Evolutionary conservation across 768 basidiomycete species (phyloP).

Genomic region (Leccinum truebloodii): DNA sequence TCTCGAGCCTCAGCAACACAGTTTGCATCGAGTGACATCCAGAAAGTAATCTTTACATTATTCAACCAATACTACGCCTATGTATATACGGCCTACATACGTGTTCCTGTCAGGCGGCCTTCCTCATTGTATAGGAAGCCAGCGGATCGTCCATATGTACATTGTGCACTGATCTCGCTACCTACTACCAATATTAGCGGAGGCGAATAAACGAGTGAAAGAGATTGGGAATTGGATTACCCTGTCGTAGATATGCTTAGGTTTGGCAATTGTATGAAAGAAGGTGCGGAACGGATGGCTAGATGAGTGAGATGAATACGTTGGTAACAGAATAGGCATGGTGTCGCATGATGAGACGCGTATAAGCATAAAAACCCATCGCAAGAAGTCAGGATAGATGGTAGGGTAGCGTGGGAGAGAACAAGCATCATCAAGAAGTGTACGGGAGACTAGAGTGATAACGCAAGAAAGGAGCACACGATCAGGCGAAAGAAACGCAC

Average conservation of each 20-base stretch:
- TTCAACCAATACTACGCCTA: background rate
- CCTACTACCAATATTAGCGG: background rate
- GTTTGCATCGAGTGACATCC: background rate
- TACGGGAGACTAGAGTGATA: conserved; percentile 10
- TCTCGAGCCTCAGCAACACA: background rate
- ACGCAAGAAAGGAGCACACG: conserved; percentile 11
- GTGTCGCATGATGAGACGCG: conserved; percentile 2
- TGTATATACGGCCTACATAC: background rate
- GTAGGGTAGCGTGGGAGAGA: background rate
- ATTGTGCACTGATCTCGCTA: background rate
- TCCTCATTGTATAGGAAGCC: background rate
- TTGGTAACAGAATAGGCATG: conserved; percentile 2
- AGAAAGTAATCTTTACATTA: background rate
- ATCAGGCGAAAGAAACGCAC: background rate
- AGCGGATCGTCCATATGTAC: background rate
- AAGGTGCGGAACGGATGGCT: conserved; percentile 6
- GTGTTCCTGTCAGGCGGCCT: background rate
- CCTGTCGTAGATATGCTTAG: conserved; percentile 10
- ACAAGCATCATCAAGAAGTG: conserved; percentile 11
- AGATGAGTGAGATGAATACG: conserved; percentile 6
- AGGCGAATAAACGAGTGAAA: conserved; percentile 11
- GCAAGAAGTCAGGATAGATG: background rate
- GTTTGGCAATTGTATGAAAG: background rate
- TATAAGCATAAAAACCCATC: conserved; percentile 8
- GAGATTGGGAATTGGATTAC: conserved; percentile 7